phyloP scores from a whole-genome alignment of 2,329 filamentous ascomycete species.

The Aspergillus sp. region DNA sequence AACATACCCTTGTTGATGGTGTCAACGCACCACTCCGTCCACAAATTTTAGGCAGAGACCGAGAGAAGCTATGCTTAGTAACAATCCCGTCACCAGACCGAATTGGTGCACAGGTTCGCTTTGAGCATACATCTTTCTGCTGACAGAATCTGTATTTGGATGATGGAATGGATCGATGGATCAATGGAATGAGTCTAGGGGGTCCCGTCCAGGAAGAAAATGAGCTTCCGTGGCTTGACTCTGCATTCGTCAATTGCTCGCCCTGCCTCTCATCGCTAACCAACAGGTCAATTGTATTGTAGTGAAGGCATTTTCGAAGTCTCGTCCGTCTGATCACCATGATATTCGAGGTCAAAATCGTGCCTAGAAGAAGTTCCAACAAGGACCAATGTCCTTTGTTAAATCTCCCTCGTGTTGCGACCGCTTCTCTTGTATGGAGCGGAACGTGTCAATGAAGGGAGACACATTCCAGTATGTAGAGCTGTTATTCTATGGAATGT shows the following conservation, averaged over 20 bases:
- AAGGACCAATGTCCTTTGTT: slow-evolving; percentile 17
- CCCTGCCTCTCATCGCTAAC: background rate
- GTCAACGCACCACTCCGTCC: slow-evolving; percentile 24
- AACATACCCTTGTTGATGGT: slow-evolving; percentile 40
- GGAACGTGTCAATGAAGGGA: slow-evolving; percentile 41
- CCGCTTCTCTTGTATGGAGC: slow-evolving; percentile 28
- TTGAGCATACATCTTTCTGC: slow-evolving; percentile 34
- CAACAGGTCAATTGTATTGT: background rate
- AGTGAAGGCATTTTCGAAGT: slow-evolving; percentile 38
- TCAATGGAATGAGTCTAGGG: too few relatives aligned
- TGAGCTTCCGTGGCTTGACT: background rate
- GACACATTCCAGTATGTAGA: slow-evolving; percentile 28
- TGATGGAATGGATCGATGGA: too few relatives aligned
- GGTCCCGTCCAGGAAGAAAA: background rate
- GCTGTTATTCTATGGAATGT: background rate
- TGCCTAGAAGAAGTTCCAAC: slow-evolving; percentile 33
- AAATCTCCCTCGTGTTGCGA: slow-evolving; percentile 39
- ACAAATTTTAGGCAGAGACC: slow-evolving; percentile 40
- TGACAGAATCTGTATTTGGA: background rate
- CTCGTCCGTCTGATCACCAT: slow-evolving; percentile 36
- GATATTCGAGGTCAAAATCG: slow-evolving; percentile 41
- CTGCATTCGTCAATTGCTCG: background rate
- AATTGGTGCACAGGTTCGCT: slow-evolving; percentile 38
- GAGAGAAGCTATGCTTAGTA: slow-evolving; percentile 35
- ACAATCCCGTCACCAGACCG: slow-evolving; percentile 35